Evolutionary conservation across 1,284 basidiomycete species (phyloP).

Genomic region (Ganoderma resinaceum): DNA sequence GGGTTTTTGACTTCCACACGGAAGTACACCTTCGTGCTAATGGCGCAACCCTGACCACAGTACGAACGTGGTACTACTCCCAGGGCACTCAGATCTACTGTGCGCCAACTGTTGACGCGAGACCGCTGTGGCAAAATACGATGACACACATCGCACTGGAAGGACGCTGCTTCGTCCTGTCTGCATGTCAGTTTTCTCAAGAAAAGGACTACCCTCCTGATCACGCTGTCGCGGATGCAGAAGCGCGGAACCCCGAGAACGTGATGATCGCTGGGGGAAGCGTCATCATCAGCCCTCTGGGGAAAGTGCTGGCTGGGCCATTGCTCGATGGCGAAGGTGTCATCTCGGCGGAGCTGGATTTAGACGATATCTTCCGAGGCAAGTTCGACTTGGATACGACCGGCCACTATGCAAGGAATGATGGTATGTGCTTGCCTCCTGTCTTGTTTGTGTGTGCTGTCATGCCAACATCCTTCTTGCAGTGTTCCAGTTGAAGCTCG

Average conservation of each 20-base stretch:
- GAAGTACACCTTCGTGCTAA: neutral
- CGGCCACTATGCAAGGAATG: conserved; percentile 74
- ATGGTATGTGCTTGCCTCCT: conserved; percentile 50
- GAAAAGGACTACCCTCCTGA: conserved; percentile 67
- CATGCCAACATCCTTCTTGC: conserved; percentile 2
- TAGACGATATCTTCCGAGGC: conserved; percentile 65
- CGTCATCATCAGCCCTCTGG: conserved; percentile 72
- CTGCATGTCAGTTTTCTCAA: conserved; percentile 69
- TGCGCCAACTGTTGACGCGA: conserved; percentile 74
- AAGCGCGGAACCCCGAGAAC: conserved; percentile 53
- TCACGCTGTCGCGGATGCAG: conserved; percentile 54
- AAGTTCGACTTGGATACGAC: conserved; percentile 78
- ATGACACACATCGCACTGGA: conserved; percentile 82
- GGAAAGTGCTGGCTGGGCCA: conserved; percentile 74
- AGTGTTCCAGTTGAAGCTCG: conserved; percentile 34
- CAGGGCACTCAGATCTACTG: conserved; percentile 71
- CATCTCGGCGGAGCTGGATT: conserved; percentile 68
- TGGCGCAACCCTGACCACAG: conserved; percentile 40
- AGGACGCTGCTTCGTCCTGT: conserved; percentile 78
- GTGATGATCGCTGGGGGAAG: conserved; percentile 76
- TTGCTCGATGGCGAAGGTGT: conserved; percentile 66
- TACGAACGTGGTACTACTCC: conserved; percentile 67
- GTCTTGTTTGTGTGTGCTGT: neutral
- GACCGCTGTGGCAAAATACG: conserved; percentile 67
- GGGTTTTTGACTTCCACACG: conserved; percentile 26